Percentiles rank a stretch among this genome's conserved stretches.
phyloP scores from a whole-genome alignment of 2,329 filamentous ascomycete species.

The Myriosclerotinia curreyana region DNA sequence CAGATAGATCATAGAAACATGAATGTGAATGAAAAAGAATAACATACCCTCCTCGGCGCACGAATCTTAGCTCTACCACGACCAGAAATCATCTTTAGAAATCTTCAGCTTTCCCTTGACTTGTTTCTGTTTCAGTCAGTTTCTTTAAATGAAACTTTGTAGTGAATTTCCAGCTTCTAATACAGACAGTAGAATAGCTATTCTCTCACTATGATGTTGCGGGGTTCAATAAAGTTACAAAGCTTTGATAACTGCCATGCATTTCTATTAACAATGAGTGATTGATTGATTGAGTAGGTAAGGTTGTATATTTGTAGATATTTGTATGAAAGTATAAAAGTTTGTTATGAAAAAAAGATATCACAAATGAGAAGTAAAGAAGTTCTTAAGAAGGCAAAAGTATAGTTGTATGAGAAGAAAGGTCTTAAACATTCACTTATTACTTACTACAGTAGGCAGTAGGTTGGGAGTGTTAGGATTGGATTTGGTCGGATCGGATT shows the following conservation, averaged over 20 bases:
- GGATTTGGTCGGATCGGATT: neutral
- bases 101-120: neutral
- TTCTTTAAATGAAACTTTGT: neutral
- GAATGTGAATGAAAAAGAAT: conserved; percentile 15
- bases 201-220: neutral
- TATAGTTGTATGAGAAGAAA: too few relatives aligned
- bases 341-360: neutral
- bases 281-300: neutral
- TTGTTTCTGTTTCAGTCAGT: too few relatives aligned
- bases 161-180: neutral
- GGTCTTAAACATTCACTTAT: too few relatives aligned
- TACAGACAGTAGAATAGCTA: neutral
- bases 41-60: conserved; percentile 63
- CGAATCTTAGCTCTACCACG: conserved; percentile 59
- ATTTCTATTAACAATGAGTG: neutral
- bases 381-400: neutral
- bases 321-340: neutral
- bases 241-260: conserved; percentile 4
- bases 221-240: conserved; percentile 20
- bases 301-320: neutral
- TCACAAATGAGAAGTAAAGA: neutral
- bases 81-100: conserved; percentile 47
- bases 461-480: too few relatives aligned
- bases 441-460: too few relatives aligned
- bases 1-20: neutral